Base-by-base conservation (phyloP, 2,329 filamentous ascomycete species). In the Pseudonectria foliicola region DNA sequence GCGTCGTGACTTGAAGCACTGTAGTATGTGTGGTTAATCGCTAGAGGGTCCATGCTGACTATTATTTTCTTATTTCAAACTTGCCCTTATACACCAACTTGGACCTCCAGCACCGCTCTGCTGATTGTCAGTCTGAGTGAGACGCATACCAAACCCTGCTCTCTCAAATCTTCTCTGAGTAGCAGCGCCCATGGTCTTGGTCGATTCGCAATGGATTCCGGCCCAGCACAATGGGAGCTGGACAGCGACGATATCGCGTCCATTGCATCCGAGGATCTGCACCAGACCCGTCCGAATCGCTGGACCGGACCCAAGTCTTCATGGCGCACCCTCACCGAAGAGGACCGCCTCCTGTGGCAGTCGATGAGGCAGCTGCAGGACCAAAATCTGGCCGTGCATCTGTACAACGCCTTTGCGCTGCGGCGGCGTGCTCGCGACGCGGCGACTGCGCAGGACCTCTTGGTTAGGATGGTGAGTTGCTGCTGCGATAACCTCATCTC, bases 401-500 rank as follows among this genome's bases (percentile, higher is more conserved):
- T 95, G 5, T 94, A 85, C 62, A 86, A 92, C 57, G 71, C 82
- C 0, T 82, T 82, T 61, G 73, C 73, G 25, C 64, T 93, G 35
- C 87, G 82, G 56, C 48, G 49, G 35, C 48, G 47, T 25, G 52
- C 43, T 6, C 46, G 40, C 25, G 44, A 56, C 27, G 35, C 44
- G 16, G 53, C 35, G 34, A 53, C 49, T 29, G 54, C 52, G 3
- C 35, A 46, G 13, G 49, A 52, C 28, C 35, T 61, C n/a, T 46
- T 48, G 8, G 38, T 59, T 18, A 48, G 47, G 38, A 53, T 44
- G 39, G 59, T 56, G 39, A 50, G 51, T 33, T 15, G n/a, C n/a
- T n/a, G n/a, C n/a, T n/a, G n/a, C n/a, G n/a, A n/a, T 14, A 30
- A 14, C 11, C n/a, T 11, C 15, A 3, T 10, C 13, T 13, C 12